Evolutionary conservation across 805 yeast genomes (phyloP).

Genomic region (Candida nemodendra): DNA sequence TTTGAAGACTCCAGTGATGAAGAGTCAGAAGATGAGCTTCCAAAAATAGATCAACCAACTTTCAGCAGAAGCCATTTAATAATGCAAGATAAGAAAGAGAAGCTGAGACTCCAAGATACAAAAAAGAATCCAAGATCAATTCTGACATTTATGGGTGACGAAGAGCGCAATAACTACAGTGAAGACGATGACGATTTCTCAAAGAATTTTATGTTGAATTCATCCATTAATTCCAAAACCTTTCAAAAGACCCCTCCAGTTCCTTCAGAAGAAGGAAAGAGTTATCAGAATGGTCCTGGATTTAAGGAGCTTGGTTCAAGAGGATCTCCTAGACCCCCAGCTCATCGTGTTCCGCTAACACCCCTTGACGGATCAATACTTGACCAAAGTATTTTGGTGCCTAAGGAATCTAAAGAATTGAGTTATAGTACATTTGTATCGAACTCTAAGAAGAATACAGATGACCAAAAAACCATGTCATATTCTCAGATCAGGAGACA

Average conservation of each 20-base stretch:
- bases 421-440: not conserved
- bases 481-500: slow-evolving; percentile 24
- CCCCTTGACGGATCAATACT: slow-evolving; percentile 12
- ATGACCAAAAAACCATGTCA: slow-evolving; percentile 8
- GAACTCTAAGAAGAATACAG: not conserved
- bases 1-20: slow-evolving; percentile 33
- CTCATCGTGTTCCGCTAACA: slow-evolving; percentile 24
- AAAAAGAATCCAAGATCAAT: not conserved
- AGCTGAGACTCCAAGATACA: not conserved
- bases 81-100: not conserved
- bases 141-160: slow-evolving; percentile 5
- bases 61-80: not conserved
- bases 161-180: too few relatives aligned
- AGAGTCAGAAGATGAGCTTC: slow-evolving; percentile 11
- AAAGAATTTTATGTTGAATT: not conserved
- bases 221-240: not conserved
- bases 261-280: not conserved
- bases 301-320: too few relatives aligned
- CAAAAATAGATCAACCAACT: slow-evolving; percentile 1
- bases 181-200: slow-evolving; percentile 16
- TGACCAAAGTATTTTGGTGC: not conserved
- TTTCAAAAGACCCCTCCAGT: not conserved
- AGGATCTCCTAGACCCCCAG: slow-evolving; percentile 29
- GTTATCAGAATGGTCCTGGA: slow-evolving; percentile 1
- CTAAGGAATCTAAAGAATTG: not conserved